Evolutionary conservation across 208 protist species (phyloP).

Genomic region (Angomonas ambiguus): DNA sequence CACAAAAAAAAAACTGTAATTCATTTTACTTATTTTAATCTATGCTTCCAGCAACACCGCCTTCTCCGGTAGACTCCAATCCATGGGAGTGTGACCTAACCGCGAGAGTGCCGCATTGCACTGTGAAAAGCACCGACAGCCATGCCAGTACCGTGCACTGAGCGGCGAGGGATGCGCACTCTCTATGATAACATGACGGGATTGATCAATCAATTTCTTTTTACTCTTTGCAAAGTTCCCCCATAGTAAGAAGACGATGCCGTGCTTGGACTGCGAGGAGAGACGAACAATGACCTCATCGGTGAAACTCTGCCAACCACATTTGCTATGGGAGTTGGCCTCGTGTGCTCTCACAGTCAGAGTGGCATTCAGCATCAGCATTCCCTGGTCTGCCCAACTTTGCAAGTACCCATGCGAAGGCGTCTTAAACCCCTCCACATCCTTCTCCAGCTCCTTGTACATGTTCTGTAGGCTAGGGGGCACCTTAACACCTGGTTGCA

Average conservation of each 20-base stretch:
- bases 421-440: constrained; percentile 77
- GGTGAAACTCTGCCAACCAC: constrained; percentile 95
- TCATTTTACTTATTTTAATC: too few relatives aligned
- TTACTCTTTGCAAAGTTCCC: constrained; percentile 93
- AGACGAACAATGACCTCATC: constrained; percentile 90
- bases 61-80: constrained; percentile 63
- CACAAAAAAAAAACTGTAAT: background rate
- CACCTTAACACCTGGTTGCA: constrained; percentile 79
- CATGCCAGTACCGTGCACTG: constrained; percentile 68
- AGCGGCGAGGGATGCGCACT: constrained; percentile 87
- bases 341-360: constrained; percentile 92
- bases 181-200: constrained; percentile 87
- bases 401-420: constrained; percentile 93
- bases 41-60: background rate
- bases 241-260: constrained; percentile 96
- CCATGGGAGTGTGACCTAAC: constrained; percentile 68
- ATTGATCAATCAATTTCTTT: constrained; percentile 68
- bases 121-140: constrained; percentile 79
- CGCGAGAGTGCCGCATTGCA: constrained; percentile 68
- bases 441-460: constrained; percentile 92
- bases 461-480: constrained; percentile 94
- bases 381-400: constrained; percentile 95
- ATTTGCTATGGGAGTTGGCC: constrained; percentile 91
- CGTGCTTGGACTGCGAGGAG: constrained; percentile 45
- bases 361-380: constrained; percentile 96